phyloP scores from a whole-genome alignment of 441 rosid species.

The Pelargonium australe region DNA sequence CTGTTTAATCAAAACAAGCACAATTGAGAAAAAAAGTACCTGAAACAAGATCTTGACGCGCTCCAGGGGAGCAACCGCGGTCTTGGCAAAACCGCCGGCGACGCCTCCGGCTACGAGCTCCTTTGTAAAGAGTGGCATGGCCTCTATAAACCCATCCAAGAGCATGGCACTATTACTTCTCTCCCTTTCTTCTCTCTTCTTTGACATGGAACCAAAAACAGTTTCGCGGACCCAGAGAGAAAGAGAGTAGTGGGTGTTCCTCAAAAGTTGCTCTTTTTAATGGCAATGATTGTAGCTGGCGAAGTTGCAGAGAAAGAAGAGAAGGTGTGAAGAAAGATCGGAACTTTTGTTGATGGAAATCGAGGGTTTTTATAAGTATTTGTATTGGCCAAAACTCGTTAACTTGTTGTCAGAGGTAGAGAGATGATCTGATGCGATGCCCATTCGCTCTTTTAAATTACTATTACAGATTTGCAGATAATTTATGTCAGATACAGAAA shows the following conservation, averaged over 20 bases:
- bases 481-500: too few relatives aligned
- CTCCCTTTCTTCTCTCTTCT: conserved; percentile 49
- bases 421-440: neutral
- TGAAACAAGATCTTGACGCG: conserved; percentile 89
- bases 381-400: neutral
- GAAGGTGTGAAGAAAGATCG: neutral
- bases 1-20: neutral
- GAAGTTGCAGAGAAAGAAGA: neutral
- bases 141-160: conserved; percentile 45
- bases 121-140: conserved; percentile 68
- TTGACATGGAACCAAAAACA: conserved; percentile 27
- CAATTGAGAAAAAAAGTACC: conserved; percentile 32
- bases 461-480: too few relatives aligned
- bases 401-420: neutral
- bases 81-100: conserved; percentile 81
- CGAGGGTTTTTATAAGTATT: neutral
- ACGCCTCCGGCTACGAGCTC: conserved; percentile 87
- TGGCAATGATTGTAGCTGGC: neutral
- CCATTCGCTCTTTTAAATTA: neutral
- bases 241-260: neutral
- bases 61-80: conserved; percentile 91
- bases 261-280: neutral
- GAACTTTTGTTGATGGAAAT: neutral
- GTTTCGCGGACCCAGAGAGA: neutral
- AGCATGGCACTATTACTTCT: conserved; percentile 19